Base-by-base conservation (phyloP, 768 basidiomycete genomes). In the Tricholomella constricta region DNA sequence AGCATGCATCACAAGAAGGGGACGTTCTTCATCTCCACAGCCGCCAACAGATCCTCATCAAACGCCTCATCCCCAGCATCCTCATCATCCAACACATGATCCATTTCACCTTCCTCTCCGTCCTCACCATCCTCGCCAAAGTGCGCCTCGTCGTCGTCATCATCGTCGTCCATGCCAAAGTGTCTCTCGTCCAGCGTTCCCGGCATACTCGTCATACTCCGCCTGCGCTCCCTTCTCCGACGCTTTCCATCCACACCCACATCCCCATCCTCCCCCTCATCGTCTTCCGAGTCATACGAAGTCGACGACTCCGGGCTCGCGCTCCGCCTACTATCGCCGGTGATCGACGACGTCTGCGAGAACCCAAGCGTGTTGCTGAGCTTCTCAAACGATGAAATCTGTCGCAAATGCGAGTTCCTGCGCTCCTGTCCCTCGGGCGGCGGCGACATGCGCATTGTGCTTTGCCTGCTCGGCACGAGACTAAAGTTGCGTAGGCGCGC, bases 171-270 rank as follows among this genome's bases (percentile, higher is more conserved):
- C 56, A 81, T 68, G 14, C 73, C 81, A 56, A 84, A 82, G 44
- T 81, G 73, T 62, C 78, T 75, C 56, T 86, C 81, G 53, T 87
- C 83, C 54, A 93, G 69, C 19, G 89, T 88, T 26, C 92, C 92
- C 11, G 91, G 92, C 88, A 95, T 93, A 64, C 91, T 93, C 37
- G 83, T 82, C 68, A 88, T 81, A 57, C 91, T 91, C 62, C 80
- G 76, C 56, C 79, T 75, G 57, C 87, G 73, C 47, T 65, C 58
- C 35, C 79, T 65, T 54, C 68, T 72, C 52, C 68, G 65, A 59
- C 71, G 67, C 65, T 69, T 73, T 60, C 67, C 68, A 32, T 66
- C 70, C 29, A 64, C 71, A 14, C 78, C 80, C 20, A 73, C 69
- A 11, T 69, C 65, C 6, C 69, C 68, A 19, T 77, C 77, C 2